Evolutionary conservation across 2,329 filamentous ascomycete species (phyloP), one percentile per base, ranked within the genome.

Genomic region (Dothistroma pini): DNA sequence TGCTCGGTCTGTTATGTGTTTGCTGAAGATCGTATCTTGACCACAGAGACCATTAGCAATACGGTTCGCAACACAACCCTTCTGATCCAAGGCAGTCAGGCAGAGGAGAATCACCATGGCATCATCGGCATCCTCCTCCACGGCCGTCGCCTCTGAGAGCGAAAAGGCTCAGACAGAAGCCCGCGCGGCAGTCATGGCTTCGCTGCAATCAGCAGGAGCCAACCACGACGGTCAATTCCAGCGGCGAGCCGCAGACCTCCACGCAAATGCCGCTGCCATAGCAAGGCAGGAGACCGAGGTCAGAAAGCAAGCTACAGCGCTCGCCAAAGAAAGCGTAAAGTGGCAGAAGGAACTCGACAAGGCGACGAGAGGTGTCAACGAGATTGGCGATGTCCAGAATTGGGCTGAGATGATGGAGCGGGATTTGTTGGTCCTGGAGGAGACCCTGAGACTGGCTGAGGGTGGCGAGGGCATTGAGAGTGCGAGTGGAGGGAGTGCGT

Each of bases 301-400:
- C 44, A 64, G 59, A 54, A 69, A 64, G 83, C 84, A n/a, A 80
- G 79, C 14, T 79, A 72, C 9, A 75, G 92, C 73, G 78, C 83
- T 54, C 81, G 82, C 66, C 31, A 83, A 82, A 63, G 87, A 91
- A 72, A 87, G 83, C 55, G 85, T 87, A 63, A 83, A 84, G 74
- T 82, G 90, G 71, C 83, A 81, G 66, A 83, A 83, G 66, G 79
- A 90, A 68, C 86, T 86, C 5, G 83, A 84, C 66, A 82, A 81
- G 60, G 86, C 87, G 38, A 83, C 84, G 51, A 81, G 82, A 66
- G 82, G 82, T 70, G 78, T 93, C 61, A 93, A 92, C 77, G 89
- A 92, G 80, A 79, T 92, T 63, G 89, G 90, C 25, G 87, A 92
- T 72, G 84, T 93, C 71, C 89, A 93, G 80, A 93, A 93, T 74